A percentile compares a stretch with the other conserved stretches of the same genome.
Conservation (phyloP, 306 rosid genomes). For the Vigna unguiculata region DNA sequence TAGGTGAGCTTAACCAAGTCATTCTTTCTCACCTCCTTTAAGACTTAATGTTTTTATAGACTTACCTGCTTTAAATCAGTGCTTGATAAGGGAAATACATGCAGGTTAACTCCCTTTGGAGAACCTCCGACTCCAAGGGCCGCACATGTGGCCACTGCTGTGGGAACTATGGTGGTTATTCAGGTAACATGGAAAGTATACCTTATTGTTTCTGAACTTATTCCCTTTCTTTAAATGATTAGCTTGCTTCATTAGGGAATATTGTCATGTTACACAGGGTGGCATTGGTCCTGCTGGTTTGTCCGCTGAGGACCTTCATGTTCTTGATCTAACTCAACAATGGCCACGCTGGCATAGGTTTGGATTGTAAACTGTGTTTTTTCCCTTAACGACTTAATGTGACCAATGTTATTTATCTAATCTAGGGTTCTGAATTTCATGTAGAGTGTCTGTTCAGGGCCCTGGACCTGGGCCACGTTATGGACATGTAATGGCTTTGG, state of each 20-base stretch:
- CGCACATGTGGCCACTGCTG: conserved; percentile 99
- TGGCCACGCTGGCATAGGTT: conserved; percentile 99
- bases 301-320: conserved; percentile 99
- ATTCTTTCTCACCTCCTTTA: conserved; percentile 35
- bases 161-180: conserved; percentile 99
- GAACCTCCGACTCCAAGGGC: conserved; percentile 99
- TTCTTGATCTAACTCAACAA: conserved; percentile 98
- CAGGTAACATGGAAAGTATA: conserved; percentile 66
- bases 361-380: conserved; percentile 38
- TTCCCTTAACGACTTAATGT: conserved; percentile 8
- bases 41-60: conserved; percentile 29
- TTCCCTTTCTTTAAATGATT: conserved; percentile 42
- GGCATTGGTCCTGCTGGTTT: conserved; percentile 99
- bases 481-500: conserved; percentile 99
- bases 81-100: conserved; percentile 43
- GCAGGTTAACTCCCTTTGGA: conserved; percentile 91
- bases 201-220: conserved; percentile 23
- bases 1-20: conserved; percentile 64
- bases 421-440: conserved; percentile 53
- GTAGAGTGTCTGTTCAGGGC: conserved; percentile 98
- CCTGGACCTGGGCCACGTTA: conserved; percentile 99
- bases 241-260: conserved; percentile 27
- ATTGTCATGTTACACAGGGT: conserved; percentile 67
- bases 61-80: conserved; percentile 29
- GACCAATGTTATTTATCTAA: conserved; percentile 40